phyloP scores from a whole-genome alignment of 768 basidiomycete genomes.

The Terana coerulea region DNA sequence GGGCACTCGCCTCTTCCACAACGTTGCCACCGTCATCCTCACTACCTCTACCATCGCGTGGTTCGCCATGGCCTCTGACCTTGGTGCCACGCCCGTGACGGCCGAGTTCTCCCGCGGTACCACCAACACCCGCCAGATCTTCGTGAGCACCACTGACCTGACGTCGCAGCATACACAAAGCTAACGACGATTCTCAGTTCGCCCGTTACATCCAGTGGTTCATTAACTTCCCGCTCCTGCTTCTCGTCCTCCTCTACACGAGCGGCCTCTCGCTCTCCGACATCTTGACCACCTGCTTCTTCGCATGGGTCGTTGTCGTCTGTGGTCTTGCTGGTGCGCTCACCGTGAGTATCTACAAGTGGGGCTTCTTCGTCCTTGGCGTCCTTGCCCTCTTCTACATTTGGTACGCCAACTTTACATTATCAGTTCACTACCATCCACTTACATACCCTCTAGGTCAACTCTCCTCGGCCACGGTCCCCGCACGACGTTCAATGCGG shows the following conservation, averaged over 20 bases:
- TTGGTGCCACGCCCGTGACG: slow-evolving; percentile 41
- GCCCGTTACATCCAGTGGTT: slow-evolving; percentile 55
- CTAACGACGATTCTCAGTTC: slow-evolving; percentile 28
- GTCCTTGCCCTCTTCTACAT: slow-evolving; percentile 45
- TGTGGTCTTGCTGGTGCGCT: slow-evolving; percentile 48
- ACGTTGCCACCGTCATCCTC: slow-evolving; percentile 43
- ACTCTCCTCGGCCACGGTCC: slow-evolving; percentile 26
- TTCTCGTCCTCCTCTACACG: slow-evolving; percentile 42
- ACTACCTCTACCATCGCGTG: slow-evolving; percentile 44
- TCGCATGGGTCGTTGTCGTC: slow-evolving; percentile 44
- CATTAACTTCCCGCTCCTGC: slow-evolving; percentile 49
- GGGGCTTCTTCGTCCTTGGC: slow-evolving; percentile 48
- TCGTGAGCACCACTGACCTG: slow-evolving; percentile 30
- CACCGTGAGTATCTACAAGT: slow-evolving; percentile 48
- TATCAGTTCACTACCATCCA: slow-evolving; percentile 13
- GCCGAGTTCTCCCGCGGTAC: slow-evolving; percentile 36
- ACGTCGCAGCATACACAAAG: background rate
- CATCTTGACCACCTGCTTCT: slow-evolving; percentile 43
- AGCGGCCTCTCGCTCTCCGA: slow-evolving; percentile 46
- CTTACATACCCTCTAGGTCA: slow-evolving; percentile 7
- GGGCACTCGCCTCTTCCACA: slow-evolving; percentile 47
- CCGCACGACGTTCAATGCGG: slow-evolving; percentile 23
- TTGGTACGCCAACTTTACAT: slow-evolving; percentile 32
- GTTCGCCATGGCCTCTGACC: slow-evolving; percentile 55
- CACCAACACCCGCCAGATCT: slow-evolving; percentile 34